Base-by-base conservation (phyloP, 2,329 filamentous ascomycete species). In the Raffaelea albimanens region DNA sequence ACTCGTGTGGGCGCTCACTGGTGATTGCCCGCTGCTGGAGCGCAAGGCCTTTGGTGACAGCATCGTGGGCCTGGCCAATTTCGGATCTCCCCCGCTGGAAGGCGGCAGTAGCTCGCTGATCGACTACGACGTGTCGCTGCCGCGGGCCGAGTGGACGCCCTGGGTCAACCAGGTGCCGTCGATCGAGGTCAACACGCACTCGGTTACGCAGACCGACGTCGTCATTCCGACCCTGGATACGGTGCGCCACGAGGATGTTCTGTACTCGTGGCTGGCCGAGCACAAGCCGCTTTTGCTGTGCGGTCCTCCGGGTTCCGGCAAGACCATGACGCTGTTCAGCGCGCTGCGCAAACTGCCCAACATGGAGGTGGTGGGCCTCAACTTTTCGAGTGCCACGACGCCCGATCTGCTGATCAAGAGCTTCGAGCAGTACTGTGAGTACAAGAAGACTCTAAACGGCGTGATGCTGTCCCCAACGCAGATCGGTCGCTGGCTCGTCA, bases 251-350 rank as follows among this genome's bases (percentile, higher is more conserved):
- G 93, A 99, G 65, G 93, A 97, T 66, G 87, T 99, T n/a, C 75
- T 99, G 16, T 98, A 98, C 71, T 98, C 94, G 3, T 98, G 93
- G 93, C 80, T 99, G 40, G 93, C 94, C 16, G 93, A 99, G 64
- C 93, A 99, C 64, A 98, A 98, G 70, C 93, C 94, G 13, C 74
- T 99, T 18, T 73, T 99, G 45, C 83, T 99, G 16, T 99, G 93
- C 63, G 94, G 93, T 65, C 94, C 93, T 61, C 93, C 93, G 50
- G 93, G 93, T 70, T 98, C 93, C 45, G 93, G 93, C 74, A 99
- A 99, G 72, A 99, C 93, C 4, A 99, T 99, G 93, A 99, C 93
- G 11, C 73, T 99, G 13, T 99, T 99, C 72, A 96, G 91, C 62
- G 93, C 93, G 31, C 79, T 99, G 46, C 84, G 93, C 54, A 98